These are phyloP conservation scores for Barnettozyma botsteinii DNA, from an alignment of 805 yeast species.

Conservation along the genomic window DNA sequence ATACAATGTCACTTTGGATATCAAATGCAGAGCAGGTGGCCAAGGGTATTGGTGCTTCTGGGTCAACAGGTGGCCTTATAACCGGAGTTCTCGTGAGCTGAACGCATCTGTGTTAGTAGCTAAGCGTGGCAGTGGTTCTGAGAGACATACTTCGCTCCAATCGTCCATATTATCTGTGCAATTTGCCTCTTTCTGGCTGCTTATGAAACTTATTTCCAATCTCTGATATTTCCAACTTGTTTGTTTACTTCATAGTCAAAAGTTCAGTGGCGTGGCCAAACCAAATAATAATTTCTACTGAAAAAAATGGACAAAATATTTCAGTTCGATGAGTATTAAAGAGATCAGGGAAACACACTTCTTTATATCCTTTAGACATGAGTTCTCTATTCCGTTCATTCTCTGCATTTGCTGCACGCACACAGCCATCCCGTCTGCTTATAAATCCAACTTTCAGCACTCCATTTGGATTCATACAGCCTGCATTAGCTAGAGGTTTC, in stretches of 20 bases:
- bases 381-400: conserved; percentile 17
- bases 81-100: conserved; percentile 19
- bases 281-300: background rate
- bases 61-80: conserved; percentile 21
- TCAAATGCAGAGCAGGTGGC: conserved; percentile 48
- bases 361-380: no score
- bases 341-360: no score
- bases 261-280: background rate
- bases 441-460: conserved; percentile 11
- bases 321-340: background rate
- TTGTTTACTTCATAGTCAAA: background rate
- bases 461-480: conserved; percentile 22
- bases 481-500: conserved; percentile 56
- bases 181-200: no score
- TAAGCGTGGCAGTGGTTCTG: no score
- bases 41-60: conserved; percentile 9
- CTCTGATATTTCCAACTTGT: no score
- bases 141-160: conserved; percentile 24
- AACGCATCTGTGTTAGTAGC: background rate
- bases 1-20: conserved; percentile 63
- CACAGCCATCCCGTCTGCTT: conserved; percentile 18
- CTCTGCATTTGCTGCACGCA: conserved; percentile 13
- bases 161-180: conserved; percentile 16
- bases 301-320: background rate
- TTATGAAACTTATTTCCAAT: no score